Evolutionary conservation across 768 basidiomycete genomes (phyloP), one percentile per base, ranked within the genome.

Genomic region (Leucosporidium yakuticum): DNA sequence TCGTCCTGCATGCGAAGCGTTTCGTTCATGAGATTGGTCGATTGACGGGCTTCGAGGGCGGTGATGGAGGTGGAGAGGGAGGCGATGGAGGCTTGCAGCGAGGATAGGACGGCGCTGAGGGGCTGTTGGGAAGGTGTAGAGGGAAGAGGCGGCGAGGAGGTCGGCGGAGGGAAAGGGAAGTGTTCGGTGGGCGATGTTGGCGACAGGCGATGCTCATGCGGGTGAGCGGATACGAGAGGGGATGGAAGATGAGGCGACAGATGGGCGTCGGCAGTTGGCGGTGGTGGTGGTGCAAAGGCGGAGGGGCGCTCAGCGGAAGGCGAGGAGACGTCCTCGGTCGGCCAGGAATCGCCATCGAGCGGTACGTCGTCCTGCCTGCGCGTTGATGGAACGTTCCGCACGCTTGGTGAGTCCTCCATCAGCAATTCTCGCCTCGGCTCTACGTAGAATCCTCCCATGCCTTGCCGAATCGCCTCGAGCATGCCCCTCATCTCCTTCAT

Each of bases 21-120:
- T 19, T 62, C 62, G 51, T 53, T 25, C 8, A 32, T 5, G 34
- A 25, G 34, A 55, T 17, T 32, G 15, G 55, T 8, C 1, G 29
- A 34, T 56, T 56, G 55, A 3, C 55, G 55, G 20, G 31, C 32
- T 31, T 56, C 56, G 63, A 39, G 48, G 9, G 60, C 39, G 44
- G 29, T 47, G 27, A 47, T 51, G 31, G n/a, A 23, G 21, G 47
- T 31, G 4, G 36, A 21, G 21, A 32, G 55, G 4, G 47, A 15
- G 27, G 31, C 2, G 29, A 47, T 54, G 39, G 63, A 48, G 44
- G 20, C 4, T 2, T 17, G 7, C 21, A 44, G 31, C 29, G 54
- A 8, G 25, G 55, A 49, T 44, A 57, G 44, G 39, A 55, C 14
- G 9, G 63, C 7, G 4, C 29, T 48, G 31, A n/a, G 48, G n/a